Conservation (phyloP, 2,329 filamentous ascomycete species). For the Diaporthe batatas region DNA sequence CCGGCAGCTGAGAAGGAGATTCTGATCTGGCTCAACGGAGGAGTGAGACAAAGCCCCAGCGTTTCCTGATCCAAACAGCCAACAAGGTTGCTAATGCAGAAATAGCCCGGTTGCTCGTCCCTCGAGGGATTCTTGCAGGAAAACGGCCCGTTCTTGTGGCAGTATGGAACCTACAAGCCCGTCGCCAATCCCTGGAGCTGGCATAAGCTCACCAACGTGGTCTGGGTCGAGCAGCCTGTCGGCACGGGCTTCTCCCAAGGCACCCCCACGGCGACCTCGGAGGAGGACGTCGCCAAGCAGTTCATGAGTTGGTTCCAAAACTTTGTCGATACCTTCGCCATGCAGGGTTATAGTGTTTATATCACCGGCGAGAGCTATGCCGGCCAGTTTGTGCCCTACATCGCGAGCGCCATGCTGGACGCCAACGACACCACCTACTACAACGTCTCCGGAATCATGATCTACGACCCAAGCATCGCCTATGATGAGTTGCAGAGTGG, state of each 20-base stretch:
- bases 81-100: neutral
- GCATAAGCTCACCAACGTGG: conserved; percentile 81
- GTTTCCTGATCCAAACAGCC: neutral
- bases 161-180: conserved; percentile 76
- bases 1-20: conserved; percentile 67
- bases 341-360: conserved; percentile 78
- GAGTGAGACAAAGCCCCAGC: conserved; percentile 49
- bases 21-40: conserved; percentile 72
- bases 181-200: conserved; percentile 78
- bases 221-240: conserved; percentile 80
- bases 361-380: conserved; percentile 81
- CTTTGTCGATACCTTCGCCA: conserved; percentile 78
- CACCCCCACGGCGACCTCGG: conserved; percentile 71
- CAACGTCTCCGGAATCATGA: conserved; percentile 71
- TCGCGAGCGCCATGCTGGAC: conserved; percentile 79
- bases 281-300: conserved; percentile 77
- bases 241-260: conserved; percentile 79
- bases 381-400: conserved; percentile 78
- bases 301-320: conserved; percentile 86
- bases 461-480: conserved; percentile 78
- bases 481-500: conserved; percentile 59
- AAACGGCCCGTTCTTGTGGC: conserved; percentile 81
- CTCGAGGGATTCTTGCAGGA: conserved; percentile 80
- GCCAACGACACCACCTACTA: conserved; percentile 75
- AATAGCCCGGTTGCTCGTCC: conserved; percentile 69